Evolutionary conservation across 1,284 basidiomycete species (phyloP).

Genomic region (Marasmius tenuissimus): DNA sequence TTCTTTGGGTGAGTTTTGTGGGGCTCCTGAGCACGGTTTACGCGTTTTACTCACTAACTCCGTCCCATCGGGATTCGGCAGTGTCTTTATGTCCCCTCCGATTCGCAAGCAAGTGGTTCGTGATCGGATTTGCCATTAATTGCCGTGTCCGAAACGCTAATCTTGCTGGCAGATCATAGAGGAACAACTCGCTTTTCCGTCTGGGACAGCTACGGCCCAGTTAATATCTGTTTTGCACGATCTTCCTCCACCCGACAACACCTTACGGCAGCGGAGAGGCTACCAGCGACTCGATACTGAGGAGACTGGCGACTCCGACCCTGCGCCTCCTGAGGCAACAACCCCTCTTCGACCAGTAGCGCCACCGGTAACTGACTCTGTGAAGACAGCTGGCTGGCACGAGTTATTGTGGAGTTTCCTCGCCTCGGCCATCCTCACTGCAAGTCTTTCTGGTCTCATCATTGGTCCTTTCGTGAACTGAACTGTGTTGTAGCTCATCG

Average conservation of each 20-base stretch:
- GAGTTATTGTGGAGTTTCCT: slow-evolving; percentile 76
- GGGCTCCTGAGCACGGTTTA: no score
- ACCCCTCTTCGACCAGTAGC: slow-evolving; percentile 13
- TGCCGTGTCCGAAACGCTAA: slow-evolving; percentile 2
- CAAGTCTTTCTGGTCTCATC: slow-evolving; percentile 33
- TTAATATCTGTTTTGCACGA: slow-evolving; percentile 90
- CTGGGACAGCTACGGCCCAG: slow-evolving; percentile 96
- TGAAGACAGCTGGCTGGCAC: slow-evolving; percentile 69
- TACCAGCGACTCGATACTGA: slow-evolving; percentile 36
- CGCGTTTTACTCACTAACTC: slow-evolving; percentile 17
- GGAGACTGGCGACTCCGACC: slow-evolving; percentile 27
- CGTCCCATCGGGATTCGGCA: slow-evolving; percentile 25
- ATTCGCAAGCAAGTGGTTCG: slow-evolving; percentile 89
- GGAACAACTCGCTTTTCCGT: slow-evolving; percentile 92
- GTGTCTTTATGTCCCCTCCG: slow-evolving; percentile 93
- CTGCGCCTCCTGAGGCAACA: slow-evolving; percentile 26
- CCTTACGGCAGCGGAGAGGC: slow-evolving; percentile 51
- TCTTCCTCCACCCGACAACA: slow-evolving; percentile 62
- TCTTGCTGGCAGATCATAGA: slow-evolving; percentile 71
- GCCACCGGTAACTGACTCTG: slow-evolving; percentile 32
- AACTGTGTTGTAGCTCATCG: slow-evolving; percentile 51
- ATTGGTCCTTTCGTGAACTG: neutral
- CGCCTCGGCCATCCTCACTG: slow-evolving; percentile 71
- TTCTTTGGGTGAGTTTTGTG: slow-evolving; percentile 75
- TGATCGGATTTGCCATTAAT: slow-evolving; percentile 13